Evolutionary conservation across 1,139 yeast genomes (phyloP).

Genomic region (Pichia terricola): DNA sequence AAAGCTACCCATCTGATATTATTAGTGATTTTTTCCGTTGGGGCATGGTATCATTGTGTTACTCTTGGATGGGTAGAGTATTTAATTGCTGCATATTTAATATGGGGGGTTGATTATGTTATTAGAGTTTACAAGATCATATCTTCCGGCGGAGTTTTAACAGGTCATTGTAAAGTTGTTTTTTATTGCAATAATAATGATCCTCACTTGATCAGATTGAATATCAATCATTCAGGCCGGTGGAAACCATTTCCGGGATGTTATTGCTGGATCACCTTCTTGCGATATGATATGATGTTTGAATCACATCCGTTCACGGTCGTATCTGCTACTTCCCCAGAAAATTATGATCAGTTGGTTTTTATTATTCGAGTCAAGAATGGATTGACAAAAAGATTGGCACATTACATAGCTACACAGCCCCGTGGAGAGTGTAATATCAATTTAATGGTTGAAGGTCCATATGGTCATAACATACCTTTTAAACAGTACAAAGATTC

Average conservation of each 20-base stretch:
- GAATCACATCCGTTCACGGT: constrained; percentile 52
- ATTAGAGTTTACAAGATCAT: constrained; percentile 29
- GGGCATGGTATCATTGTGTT: constrained; percentile 38
- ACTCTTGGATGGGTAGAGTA: constrained; percentile 45
- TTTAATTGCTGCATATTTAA: constrained; percentile 26
- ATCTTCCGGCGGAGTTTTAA: constrained; percentile 33
- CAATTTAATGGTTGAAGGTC: constrained; percentile 31
- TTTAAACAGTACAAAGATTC: constrained; percentile 28
- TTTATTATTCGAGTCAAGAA: constrained; percentile 30
- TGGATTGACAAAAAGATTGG: constrained; percentile 29
- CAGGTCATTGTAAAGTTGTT: constrained; percentile 29
- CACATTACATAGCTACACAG: constrained; percentile 21
- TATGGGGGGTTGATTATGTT: constrained; percentile 36
- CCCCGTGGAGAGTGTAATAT: constrained; percentile 22
- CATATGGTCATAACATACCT: constrained; percentile 31
- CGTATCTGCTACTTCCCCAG: constrained; percentile 23
- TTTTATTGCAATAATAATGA: constrained; percentile 11
- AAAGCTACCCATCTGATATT: constrained; percentile 33
- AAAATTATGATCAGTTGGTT: constrained; percentile 27
- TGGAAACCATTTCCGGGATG: constrained; percentile 35
- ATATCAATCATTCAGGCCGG: constrained; percentile 30
- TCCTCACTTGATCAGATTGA: constrained; percentile 27
- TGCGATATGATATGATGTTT: constrained; percentile 38
- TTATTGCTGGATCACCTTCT: constrained; percentile 29
- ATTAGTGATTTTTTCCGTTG: constrained; percentile 33